Evolutionary conservation across 352 stramenopile species (phyloP).

Genomic region (Peronospora farinosa): DNA sequence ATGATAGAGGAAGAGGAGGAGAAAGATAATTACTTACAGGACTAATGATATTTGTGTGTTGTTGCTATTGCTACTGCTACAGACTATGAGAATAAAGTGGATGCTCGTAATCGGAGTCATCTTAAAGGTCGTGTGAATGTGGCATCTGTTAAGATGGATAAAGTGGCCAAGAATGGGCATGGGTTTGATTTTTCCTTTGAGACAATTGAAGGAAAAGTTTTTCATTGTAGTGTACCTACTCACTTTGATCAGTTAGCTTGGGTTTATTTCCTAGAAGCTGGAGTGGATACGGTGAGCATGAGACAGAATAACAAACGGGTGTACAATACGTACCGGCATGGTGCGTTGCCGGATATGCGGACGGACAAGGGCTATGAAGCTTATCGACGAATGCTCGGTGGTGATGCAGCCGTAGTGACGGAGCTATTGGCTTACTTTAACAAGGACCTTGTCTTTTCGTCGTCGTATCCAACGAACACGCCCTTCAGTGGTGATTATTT

Average conservation of each 20-base stretch:
- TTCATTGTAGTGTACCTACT: slow-evolving; percentile 74
- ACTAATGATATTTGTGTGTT: not conserved
- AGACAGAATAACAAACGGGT: slow-evolving; percentile 77
- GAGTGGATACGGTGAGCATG: slow-evolving; percentile 74
- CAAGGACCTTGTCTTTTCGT: slow-evolving; percentile 86
- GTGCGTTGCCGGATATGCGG: slow-evolving; percentile 62
- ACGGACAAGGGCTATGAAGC: slow-evolving; percentile 76
- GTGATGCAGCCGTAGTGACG: slow-evolving; percentile 43
- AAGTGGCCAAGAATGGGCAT: slow-evolving; percentile 70
- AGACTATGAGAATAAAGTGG: slow-evolving; percentile 87
- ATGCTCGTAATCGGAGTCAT: slow-evolving; percentile 80
- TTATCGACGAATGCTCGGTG: slow-evolving; percentile 56
- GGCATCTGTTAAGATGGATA: slow-evolving; percentile 64
- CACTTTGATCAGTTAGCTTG: slow-evolving; percentile 77
- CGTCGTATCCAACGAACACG: slow-evolving; percentile 69
- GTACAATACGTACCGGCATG: slow-evolving; percentile 76
- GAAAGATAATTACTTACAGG: not conserved
- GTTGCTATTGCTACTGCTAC: not conserved
- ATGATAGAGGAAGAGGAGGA: not conserved
- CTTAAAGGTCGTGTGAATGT: slow-evolving; percentile 83
- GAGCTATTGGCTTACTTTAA: slow-evolving; percentile 84
- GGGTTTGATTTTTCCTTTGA: slow-evolving; percentile 84
- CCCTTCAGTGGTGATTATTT: slow-evolving; percentile 83
- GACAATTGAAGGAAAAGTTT: slow-evolving; percentile 78
- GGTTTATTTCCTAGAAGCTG: slow-evolving; percentile 83